A percentile compares a stretch with the other conserved stretches of the same genome.
Conservation (phyloP, 306 rosid species). For the Cicer arietinum region DNA sequence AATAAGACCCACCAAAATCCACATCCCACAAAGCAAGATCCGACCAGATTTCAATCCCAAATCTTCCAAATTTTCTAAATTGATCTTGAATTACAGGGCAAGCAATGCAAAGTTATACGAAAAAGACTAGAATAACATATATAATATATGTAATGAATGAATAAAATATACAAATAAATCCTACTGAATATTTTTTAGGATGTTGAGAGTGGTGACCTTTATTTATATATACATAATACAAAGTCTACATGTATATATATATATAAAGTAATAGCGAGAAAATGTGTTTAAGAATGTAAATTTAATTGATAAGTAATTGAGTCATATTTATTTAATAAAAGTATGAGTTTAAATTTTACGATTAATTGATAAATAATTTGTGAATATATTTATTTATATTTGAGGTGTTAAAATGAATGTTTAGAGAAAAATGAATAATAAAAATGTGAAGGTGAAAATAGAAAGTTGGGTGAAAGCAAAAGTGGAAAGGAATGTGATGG, state of each 20-base stretch:
- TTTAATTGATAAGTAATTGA: too few relatives aligned
- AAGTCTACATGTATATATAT: too few relatives aligned
- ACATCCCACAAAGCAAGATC: constrained; percentile 94
- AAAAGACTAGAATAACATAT: constrained; percentile 11
- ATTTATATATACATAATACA: constrained; percentile 38
- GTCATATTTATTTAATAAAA: not conserved
- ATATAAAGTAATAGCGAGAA: too few relatives aligned
- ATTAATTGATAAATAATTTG: too few relatives aligned
- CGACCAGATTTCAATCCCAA: constrained; percentile 95
- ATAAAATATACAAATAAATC: constrained; percentile 41
- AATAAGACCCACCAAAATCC: constrained; percentile 77
- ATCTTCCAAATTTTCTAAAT: constrained; percentile 76
- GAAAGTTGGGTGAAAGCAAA: constrained; percentile 48
- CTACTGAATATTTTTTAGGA: constrained; percentile 50
- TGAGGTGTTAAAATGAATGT: too few relatives aligned
- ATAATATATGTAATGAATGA: constrained; percentile 30
- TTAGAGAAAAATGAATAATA: not conserved
- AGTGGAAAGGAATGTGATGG: constrained; percentile 33
- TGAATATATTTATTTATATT: too few relatives aligned
- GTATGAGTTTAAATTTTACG: not conserved
- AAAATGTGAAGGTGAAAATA: constrained; percentile 31
- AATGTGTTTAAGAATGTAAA: too few relatives aligned
- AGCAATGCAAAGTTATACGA: constrained; percentile 60
- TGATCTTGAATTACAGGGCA: constrained; percentile 80
- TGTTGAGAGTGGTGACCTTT: constrained; percentile 46